phyloP scores from a whole-genome alignment of 2,329 filamentous ascomycete species.

The Thyridium curvatum region DNA sequence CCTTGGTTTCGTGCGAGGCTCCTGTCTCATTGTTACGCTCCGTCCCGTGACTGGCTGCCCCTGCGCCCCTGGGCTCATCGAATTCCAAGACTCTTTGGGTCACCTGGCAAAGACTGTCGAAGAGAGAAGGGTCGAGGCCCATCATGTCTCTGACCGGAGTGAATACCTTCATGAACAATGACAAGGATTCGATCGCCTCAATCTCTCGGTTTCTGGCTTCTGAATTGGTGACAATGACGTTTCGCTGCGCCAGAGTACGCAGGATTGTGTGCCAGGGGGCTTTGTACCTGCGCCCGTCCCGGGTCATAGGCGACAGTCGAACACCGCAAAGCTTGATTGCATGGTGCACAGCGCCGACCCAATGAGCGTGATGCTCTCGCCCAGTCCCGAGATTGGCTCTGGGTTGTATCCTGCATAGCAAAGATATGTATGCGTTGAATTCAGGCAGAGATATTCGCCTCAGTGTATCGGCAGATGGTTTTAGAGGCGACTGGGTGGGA shows the following conservation, averaged over 20 bases:
- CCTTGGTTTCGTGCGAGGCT: too few species aligned
- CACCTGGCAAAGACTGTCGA: constrained; percentile 27
- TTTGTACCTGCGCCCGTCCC: constrained; percentile 22
- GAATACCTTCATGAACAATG: constrained; percentile 22
- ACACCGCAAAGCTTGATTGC: constrained; percentile 24
- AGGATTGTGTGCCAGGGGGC: constrained; percentile 37
- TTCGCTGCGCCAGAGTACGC: constrained; percentile 25
- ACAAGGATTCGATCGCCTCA: constrained; percentile 11
- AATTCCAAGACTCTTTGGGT: constrained; percentile 22
- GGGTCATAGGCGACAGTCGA: constrained; percentile 17
- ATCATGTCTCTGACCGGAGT: constrained; percentile 16
- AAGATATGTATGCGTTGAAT: constrained; percentile 44
- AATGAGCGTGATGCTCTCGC: constrained; percentile 10
- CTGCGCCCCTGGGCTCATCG: neutral
- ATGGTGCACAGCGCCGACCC: constrained; percentile 17
- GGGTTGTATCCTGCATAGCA: constrained; percentile 39
- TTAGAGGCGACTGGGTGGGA: constrained; percentile 11
- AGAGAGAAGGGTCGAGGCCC: constrained; percentile 26
- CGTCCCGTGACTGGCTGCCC: too few species aligned
- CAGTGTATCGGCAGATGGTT: too few species aligned
- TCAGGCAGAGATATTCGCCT: too few species aligned
- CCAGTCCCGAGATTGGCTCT: constrained; percentile 12
- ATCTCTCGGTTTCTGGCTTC: constrained; percentile 9
- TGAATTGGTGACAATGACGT: constrained; percentile 20
- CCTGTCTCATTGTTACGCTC: too few species aligned